Evolutionary conservation across 2,329 filamentous ascomycete genomes (phyloP).

Genomic region (Fusarium proliferatum): DNA sequence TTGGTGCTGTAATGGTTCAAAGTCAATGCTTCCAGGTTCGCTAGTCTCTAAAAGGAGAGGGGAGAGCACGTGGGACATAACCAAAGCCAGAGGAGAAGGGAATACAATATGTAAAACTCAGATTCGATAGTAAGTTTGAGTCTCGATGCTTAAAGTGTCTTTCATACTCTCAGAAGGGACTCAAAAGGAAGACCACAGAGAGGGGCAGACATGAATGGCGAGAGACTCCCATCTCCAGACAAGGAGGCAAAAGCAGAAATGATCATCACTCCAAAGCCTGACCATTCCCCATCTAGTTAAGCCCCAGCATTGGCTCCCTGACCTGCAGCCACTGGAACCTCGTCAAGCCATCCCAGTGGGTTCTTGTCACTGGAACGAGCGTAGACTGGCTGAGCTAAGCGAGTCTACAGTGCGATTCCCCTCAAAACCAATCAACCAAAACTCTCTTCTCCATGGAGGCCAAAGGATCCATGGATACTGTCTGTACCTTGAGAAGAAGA

Average conservation of each 20-base stretch:
- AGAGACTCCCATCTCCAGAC: constrained; percentile 25
- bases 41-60: constrained; percentile 9
- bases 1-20: neutral
- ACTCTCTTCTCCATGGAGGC: neutral
- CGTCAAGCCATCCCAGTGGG: constrained; percentile 29
- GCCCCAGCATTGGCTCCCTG: constrained; percentile 13
- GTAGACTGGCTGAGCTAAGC: constrained; percentile 39
- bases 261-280: constrained; percentile 15
- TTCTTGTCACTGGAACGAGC: constrained; percentile 13
- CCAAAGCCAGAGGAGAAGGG: no score
- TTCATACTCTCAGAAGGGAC: neutral
- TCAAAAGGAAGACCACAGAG: constrained; percentile 13
- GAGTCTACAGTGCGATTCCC: constrained; percentile 29
- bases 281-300: constrained; percentile 6
- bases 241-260: constrained; percentile 23
- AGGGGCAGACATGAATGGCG: constrained; percentile 33
- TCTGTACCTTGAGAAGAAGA: neutral
- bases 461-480: neutral
- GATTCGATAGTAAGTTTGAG: neutral
- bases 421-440: neutral
- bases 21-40: constrained; percentile 18
- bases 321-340: constrained; percentile 37
- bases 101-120: neutral
- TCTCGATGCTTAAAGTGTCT: neutral
- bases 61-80: neutral